Percentiles rank a stretch among this genome's conserved stretches.
Conservation (phyloP, 2,329 filamentous ascomycete species). For the Sclerotinia glacialis region DNA sequence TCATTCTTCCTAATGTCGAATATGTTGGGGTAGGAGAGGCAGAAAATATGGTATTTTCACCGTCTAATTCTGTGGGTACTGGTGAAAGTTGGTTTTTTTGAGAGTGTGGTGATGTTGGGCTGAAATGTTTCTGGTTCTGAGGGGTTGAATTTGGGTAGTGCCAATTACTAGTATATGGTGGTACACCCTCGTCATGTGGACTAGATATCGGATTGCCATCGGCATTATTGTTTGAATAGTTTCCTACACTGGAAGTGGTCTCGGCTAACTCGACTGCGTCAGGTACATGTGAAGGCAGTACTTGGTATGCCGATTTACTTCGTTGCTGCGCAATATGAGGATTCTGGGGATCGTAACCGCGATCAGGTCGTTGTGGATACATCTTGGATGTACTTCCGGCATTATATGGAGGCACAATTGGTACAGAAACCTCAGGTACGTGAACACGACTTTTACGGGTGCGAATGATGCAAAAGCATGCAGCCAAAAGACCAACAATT, state of each 20-base stretch:
- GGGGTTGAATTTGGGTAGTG: conserved; percentile 13
- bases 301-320: neutral
- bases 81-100: conserved; percentile 20
- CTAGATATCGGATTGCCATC: neutral
- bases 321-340: conserved; percentile 13
- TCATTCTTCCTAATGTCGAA: conserved; percentile 24
- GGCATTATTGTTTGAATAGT: neutral
- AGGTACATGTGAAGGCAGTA: conserved; percentile 7
- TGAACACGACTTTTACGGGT: conserved; percentile 20
- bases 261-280: conserved; percentile 14
- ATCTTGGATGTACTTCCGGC: conserved; percentile 8
- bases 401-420: conserved; percentile 9
- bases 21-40: conserved; percentile 28
- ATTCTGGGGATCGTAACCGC: conserved; percentile 24
- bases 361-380: conserved; percentile 23
- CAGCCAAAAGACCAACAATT: conserved; percentile 17
- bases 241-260: neutral
- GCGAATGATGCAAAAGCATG: conserved; percentile 39
- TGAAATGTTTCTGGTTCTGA: conserved; percentile 3
- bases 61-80: conserved; percentile 14
- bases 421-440: conserved; percentile 15
- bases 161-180: conserved; percentile 4
- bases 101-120: conserved; percentile 22
- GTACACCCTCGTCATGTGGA: neutral
- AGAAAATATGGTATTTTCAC: neutral